Conservation (phyloP, 768 basidiomycete genomes). For the Tylopilus rubrobrunneus region DNA sequence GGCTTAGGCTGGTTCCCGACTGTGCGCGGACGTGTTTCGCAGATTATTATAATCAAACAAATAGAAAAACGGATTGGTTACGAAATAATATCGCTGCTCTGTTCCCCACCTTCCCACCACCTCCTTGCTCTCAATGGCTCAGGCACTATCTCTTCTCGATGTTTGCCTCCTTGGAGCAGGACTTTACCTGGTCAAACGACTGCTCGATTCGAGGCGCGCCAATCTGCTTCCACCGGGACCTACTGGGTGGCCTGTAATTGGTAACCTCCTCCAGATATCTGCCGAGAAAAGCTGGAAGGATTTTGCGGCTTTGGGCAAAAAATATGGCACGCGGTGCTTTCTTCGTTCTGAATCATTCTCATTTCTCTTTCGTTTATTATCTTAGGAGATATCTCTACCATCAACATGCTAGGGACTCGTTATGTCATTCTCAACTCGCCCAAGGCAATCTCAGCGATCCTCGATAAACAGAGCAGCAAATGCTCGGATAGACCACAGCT, state of each 20-base stretch:
- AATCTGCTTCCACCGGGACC: not conserved
- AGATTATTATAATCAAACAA: too few relatives aligned
- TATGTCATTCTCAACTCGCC: conserved; percentile 49
- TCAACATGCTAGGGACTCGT: conserved; percentile 39
- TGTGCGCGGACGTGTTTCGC: too few relatives aligned
- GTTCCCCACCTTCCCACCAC: not conserved
- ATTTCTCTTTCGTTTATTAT: conserved; percentile 18
- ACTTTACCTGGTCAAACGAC: conserved; percentile 4
- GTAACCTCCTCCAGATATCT: conserved; percentile 54
- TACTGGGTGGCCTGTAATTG: conserved; percentile 39
- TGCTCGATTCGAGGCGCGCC: not conserved
- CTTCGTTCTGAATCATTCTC: not conserved
- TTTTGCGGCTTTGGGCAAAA: conserved; percentile 50
- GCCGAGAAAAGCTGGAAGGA: conserved; percentile 46
- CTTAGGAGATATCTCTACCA: conserved; percentile 17
- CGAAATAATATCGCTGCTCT: not conserved
- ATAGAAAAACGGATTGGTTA: too few relatives aligned
- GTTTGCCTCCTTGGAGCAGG: conserved; percentile 19
- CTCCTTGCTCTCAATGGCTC: not conserved
- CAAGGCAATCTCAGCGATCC: conserved; percentile 42
- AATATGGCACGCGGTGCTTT: conserved; percentile 44
- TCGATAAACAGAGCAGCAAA: conserved; percentile 50
- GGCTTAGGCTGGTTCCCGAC: too few relatives aligned
- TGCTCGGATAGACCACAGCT: conserved; percentile 37
- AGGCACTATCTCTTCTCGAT: not conserved